These are phyloP conservation scores for Rasamsonia emersonii DNA, from an alignment of 2,329 filamentous ascomycete genomes.

Conservation along the genomic window DNA sequence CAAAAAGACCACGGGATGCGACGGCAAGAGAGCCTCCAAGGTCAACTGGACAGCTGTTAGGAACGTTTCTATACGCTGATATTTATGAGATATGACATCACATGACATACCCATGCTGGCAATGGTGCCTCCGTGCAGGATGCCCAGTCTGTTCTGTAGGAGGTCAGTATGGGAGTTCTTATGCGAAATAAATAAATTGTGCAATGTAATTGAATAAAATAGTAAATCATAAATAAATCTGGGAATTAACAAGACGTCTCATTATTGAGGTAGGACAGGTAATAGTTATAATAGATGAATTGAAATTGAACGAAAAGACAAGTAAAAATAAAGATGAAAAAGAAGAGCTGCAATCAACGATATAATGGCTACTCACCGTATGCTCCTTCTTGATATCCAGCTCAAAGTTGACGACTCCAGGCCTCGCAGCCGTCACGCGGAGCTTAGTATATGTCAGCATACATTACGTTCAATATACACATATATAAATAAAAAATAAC, in stretches of 20 bases:
- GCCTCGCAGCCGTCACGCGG: slow-evolving; percentile 50
- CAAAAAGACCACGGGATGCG: slow-evolving; percentile 55
- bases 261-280: too few species aligned
- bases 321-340: too few species aligned
- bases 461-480: slow-evolving; percentile 3
- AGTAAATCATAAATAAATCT: too few species aligned
- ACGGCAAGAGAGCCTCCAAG: slow-evolving; percentile 59
- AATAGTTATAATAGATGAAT: too few species aligned
- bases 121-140: slow-evolving; percentile 60
- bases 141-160: slow-evolving; percentile 53
- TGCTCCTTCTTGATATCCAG: slow-evolving; percentile 57
- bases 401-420: slow-evolving; percentile 57
- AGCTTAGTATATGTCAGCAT: slow-evolving; percentile 36
- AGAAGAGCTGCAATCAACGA: too few species aligned
- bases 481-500: not conserved
- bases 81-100: not conserved
- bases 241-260: too few species aligned
- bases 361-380: slow-evolving; percentile 46
- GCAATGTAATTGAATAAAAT: not conserved
- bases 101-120: slow-evolving; percentile 45
- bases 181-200: too few species aligned
- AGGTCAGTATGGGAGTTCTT: too few species aligned
- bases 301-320: too few species aligned
- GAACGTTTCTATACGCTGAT: not conserved
- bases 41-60: slow-evolving; percentile 40